These are phyloP conservation scores for Globisporangium parvum DNA, from an alignment of 352 stramenopile genomes.

Conservation along the genomic window DNA sequence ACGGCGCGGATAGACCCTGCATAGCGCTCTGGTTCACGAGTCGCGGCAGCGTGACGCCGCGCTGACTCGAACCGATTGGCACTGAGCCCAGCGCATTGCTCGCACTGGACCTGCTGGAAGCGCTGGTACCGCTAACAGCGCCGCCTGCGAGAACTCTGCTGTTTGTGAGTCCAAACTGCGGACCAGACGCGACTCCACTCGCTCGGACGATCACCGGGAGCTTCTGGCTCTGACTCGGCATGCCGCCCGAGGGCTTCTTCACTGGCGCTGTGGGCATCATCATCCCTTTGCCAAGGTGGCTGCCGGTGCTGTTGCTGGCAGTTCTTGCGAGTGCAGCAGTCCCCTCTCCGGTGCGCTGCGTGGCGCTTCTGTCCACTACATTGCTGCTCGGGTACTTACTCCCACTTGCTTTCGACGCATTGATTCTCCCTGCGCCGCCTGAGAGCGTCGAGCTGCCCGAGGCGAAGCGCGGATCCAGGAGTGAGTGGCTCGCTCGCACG, in stretches of 20 bases:
- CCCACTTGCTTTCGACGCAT: neutral
- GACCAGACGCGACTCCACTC: neutral
- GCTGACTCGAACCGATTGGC: neutral
- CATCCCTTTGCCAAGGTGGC: neutral
- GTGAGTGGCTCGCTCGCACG: constrained; percentile 14
- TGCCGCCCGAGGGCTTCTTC: neutral
- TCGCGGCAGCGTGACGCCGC: constrained; percentile 26
- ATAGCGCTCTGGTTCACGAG: constrained; percentile 14
- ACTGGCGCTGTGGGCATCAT: neutral
- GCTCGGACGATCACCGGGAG: constrained; percentile 8
- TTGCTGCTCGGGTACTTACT: neutral
- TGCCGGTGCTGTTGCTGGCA: neutral
- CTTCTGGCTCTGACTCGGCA: constrained; percentile 3
- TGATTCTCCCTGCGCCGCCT: constrained; percentile 1
- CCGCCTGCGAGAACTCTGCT: neutral
- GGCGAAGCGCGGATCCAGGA: constrained; percentile 8
- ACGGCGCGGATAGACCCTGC: constrained; percentile 24
- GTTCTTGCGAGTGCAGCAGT: neutral
- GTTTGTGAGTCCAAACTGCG: constrained; percentile 11
- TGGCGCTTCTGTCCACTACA: neutral
- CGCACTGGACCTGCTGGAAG: neutral
- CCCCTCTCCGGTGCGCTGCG: neutral
- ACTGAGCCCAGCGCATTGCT: neutral
- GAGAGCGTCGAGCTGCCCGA: constrained; percentile 7
- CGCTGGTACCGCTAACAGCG: too few relatives aligned